Conservation (phyloP, 805 yeast genomes). For the Pichia eremophila region DNA sequence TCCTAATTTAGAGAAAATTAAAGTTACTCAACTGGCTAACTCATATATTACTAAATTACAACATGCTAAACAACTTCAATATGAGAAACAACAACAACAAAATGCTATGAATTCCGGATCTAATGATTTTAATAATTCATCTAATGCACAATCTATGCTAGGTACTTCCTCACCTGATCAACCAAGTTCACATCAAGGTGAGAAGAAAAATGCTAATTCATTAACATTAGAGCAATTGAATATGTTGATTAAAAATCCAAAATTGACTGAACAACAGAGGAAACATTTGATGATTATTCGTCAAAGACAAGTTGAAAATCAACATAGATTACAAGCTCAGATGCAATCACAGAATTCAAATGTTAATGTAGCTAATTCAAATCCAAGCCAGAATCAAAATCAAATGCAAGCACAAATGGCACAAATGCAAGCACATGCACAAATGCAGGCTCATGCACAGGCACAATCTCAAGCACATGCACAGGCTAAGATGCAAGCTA, state of each 20-base stretch:
- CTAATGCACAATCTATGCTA: slow-evolving; percentile 7
- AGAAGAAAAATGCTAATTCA: slow-evolving; percentile 5
- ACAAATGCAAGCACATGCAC: slow-evolving; percentile 15
- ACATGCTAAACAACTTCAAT: slow-evolving; percentile 19
- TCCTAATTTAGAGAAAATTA: slow-evolving; percentile 53
- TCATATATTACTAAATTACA: slow-evolving; percentile 51
- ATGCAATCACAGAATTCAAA: slow-evolving; percentile 10
- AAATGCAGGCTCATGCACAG: slow-evolving; percentile 15
- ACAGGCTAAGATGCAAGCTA: slow-evolving; percentile 16
- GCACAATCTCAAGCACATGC: slow-evolving; percentile 1
- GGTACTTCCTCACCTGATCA: background rate
- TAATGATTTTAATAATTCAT: background rate
- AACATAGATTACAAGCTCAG: slow-evolving; percentile 23
- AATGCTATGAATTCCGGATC: background rate
- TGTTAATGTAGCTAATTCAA: background rate
- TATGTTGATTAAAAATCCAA: slow-evolving; percentile 25
- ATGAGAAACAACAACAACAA: slow-evolving; percentile 13
- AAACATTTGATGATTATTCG: slow-evolving; percentile 26
- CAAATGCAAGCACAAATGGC: slow-evolving; percentile 21
- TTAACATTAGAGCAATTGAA: slow-evolving; percentile 21
- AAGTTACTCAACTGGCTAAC: slow-evolving; percentile 58
- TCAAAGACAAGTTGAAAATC: slow-evolving; percentile 23
- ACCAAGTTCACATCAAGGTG: background rate
- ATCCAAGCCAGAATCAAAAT: slow-evolving; percentile 9
- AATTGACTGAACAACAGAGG: slow-evolving; percentile 35